These are phyloP conservation scores for Cardamine occulta DNA, from an alignment of 345 rosid genomes.

Conservation along the genomic window DNA sequence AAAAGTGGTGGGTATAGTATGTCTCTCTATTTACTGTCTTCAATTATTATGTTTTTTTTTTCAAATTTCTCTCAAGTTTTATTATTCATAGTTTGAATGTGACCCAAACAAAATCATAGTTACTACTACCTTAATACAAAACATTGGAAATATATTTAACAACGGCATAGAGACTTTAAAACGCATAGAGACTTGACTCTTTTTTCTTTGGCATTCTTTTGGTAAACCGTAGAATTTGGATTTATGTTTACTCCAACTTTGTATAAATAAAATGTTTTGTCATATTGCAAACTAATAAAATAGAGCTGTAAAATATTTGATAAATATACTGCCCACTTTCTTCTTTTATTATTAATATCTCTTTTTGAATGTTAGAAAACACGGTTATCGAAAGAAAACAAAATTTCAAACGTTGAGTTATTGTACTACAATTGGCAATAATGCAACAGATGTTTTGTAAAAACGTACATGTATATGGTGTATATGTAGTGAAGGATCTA, in stretches of 20 bases:
- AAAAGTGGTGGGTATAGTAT: constrained; percentile 38
- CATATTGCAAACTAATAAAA: not conserved
- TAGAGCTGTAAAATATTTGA: not conserved
- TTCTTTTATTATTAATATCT: no score
- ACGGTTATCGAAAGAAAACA: not conserved
- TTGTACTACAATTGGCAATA: constrained; percentile 42
- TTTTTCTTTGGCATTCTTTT: not conserved
- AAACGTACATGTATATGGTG: constrained; percentile 6
- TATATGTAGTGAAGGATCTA: constrained; percentile 34
- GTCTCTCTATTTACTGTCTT: constrained; percentile 41
- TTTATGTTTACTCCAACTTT: not conserved
- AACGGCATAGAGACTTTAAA: not conserved
- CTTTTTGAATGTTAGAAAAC: not conserved
- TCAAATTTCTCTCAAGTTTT: constrained; percentile 7
- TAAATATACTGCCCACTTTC: not conserved
- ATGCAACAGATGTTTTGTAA: constrained; percentile 24
- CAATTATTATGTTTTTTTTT: constrained; percentile 32
- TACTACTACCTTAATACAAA: not conserved
- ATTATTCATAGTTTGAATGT: constrained; percentile 28
- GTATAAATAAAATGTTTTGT: not conserved
- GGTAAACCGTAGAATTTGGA: not conserved
- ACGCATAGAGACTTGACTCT: not conserved
- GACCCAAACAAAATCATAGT: not conserved
- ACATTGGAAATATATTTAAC: not conserved
- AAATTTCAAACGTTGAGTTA: constrained; percentile 10